A percentile compares a stretch with the other conserved stretches of the same genome.
These are phyloP conservation scores for Trametes gibbosa DNA, from an alignment of 768 basidiomycete genomes.

Conservation along the genomic window DNA sequence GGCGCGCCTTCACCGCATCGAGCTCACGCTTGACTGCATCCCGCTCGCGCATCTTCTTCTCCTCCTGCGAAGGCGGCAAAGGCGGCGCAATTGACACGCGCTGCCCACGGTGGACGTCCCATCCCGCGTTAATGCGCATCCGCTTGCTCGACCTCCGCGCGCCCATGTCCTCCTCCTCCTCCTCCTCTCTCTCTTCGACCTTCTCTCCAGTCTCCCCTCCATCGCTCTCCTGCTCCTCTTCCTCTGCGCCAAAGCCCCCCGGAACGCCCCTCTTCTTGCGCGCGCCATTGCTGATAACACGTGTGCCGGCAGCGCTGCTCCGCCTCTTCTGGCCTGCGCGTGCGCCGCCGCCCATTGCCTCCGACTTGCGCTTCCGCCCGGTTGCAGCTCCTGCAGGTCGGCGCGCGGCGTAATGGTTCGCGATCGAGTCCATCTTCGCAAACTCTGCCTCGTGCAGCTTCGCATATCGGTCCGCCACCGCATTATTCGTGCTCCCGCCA, in stretches of 20 bases:
- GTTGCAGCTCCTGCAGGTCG: conserved; percentile 25
- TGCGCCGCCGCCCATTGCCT: conserved; percentile 28
- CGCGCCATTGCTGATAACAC: conserved; percentile 39
- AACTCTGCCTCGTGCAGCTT: conserved; percentile 65
- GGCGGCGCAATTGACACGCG: conserved; percentile 36
- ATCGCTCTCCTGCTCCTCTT: conserved; percentile 41
- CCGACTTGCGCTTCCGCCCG: conserved; percentile 47
- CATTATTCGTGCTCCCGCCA: background rate
- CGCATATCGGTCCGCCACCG: conserved; percentile 42
- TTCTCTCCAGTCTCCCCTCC: conserved; percentile 34
- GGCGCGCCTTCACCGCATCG: conserved; percentile 61
- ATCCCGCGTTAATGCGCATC: conserved; percentile 36
- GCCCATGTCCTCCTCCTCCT: conserved; percentile 31
- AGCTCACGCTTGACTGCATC: conserved; percentile 64
- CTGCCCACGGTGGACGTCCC: conserved; percentile 34
- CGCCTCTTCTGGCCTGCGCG: conserved; percentile 25
- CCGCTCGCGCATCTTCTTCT: conserved; percentile 41
- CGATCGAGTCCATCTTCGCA: conserved; percentile 76
- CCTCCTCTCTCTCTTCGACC: conserved; percentile 43
- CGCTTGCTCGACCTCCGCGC: conserved; percentile 46
- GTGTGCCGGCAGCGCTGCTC: conserved; percentile 35
- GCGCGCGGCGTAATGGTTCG: conserved; percentile 46
- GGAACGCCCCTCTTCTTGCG: conserved; percentile 46
- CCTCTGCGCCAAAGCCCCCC: conserved; percentile 57
- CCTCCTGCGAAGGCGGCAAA: conserved; percentile 29